These are phyloP conservation scores for Penicillium rolfsii DNA, from an alignment of 2,329 filamentous ascomycete species.

Conservation along the genomic window DNA sequence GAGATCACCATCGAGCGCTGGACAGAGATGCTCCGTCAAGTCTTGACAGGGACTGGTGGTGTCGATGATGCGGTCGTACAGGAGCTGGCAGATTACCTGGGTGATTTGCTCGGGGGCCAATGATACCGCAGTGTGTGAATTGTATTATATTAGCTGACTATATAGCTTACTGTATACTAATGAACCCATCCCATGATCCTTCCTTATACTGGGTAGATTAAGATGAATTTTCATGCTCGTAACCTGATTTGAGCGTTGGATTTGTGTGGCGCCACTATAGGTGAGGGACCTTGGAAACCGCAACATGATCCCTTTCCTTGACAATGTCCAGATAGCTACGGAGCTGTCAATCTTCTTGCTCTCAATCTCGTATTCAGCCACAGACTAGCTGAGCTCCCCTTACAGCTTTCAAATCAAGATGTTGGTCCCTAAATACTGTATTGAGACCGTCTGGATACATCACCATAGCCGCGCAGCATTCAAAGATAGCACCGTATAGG, in stretches of 20 bases:
- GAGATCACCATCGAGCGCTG: slow-evolving; percentile 47
- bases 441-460: neutral
- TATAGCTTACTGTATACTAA: slow-evolving; percentile 1
- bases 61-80: slow-evolving; percentile 21
- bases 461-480: neutral
- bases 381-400: too few species aligned
- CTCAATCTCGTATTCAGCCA: too few species aligned
- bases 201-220: neutral
- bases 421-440: neutral
- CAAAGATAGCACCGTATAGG: neutral
- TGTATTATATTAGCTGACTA: slow-evolving; percentile 9
- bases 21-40: slow-evolving; percentile 29
- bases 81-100: slow-evolving; percentile 33
- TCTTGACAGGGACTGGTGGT: slow-evolving; percentile 21
- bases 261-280: neutral
- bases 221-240: neutral
- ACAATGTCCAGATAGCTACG: too few species aligned
- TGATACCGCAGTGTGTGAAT: slow-evolving; percentile 6
- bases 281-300: neutral
- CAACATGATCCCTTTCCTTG: neutral
- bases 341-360: too few species aligned
- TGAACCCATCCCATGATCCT: neutral
- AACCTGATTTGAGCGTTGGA: neutral
- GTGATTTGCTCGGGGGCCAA: slow-evolving; percentile 31
- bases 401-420: neutral